These are phyloP conservation scores for Trypanosoma cruzi DNA, from an alignment of 208 protist genomes.

Conservation along the genomic window DNA sequence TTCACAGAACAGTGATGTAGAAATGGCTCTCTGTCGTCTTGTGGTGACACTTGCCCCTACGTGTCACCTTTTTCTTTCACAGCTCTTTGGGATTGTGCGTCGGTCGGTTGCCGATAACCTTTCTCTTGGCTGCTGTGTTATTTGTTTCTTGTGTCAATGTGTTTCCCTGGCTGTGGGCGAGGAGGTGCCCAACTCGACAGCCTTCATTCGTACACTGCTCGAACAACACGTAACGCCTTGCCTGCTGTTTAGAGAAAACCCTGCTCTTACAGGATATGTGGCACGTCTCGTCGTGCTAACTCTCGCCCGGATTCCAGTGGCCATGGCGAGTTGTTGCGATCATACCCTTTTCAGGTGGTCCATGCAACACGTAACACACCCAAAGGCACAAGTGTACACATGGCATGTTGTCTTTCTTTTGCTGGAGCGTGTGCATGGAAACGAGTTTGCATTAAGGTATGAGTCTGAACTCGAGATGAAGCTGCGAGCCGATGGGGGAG, in stretches of 20 bases:
- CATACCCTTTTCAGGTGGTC: slow-evolving; percentile 34
- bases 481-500: slow-evolving; percentile 17
- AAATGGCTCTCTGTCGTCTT: slow-evolving; percentile 7
- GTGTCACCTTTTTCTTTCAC: slow-evolving; percentile 20
- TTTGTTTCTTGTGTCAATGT: slow-evolving; percentile 27
- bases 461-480: slow-evolving; percentile 20
- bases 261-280: slow-evolving; percentile 25
- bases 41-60: slow-evolving; percentile 17
- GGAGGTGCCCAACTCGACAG: neutral
- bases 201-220: slow-evolving; percentile 16
- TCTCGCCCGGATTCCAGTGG: slow-evolving; percentile 18
- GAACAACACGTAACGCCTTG: slow-evolving; percentile 26
- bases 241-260: slow-evolving; percentile 19
- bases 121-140: slow-evolving; percentile 10
- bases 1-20: neutral
- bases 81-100: slow-evolving; percentile 18
- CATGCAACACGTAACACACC: slow-evolving; percentile 7
- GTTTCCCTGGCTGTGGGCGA: slow-evolving; percentile 6
- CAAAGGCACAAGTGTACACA: slow-evolving; percentile 6
- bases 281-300: slow-evolving; percentile 27
- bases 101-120: neutral
- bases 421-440: slow-evolving; percentile 37
- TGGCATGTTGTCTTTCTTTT: slow-evolving; percentile 47
- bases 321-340: slow-evolving; percentile 24
- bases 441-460: slow-evolving; percentile 39